phyloP scores from a whole-genome alignment of 176 grass and related monocot species.

The Elymus sibiricus region DNA sequence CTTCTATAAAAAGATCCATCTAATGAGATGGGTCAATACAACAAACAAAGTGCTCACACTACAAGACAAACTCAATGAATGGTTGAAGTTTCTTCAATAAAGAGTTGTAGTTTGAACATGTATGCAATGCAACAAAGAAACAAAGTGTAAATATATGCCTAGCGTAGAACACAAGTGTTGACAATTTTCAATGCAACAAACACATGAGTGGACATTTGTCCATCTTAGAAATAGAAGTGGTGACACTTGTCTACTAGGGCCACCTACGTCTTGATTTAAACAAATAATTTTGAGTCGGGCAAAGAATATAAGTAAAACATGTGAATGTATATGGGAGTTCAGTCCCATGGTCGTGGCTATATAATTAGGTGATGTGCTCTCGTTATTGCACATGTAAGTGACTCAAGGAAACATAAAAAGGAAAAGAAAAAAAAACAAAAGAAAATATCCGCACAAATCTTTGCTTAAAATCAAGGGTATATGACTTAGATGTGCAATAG shows the following conservation, averaged over 20 bases:
- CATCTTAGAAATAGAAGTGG: not conserved
- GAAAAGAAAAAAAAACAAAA: no score
- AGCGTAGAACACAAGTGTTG: not conserved
- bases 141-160: not conserved
- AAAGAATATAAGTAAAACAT: not conserved
- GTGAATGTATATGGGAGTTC: not conserved
- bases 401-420: no score
- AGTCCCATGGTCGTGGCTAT: no score
- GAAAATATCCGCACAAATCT: no score
- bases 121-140: not conserved
- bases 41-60: not conserved
- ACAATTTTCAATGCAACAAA: slow-evolving; percentile 8
- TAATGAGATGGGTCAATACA: not conserved
- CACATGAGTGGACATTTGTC: not conserved
- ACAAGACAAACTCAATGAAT: not conserved
- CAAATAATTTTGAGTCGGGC: not conserved
- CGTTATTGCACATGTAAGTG: no score
- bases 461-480: no score
- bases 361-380: no score
- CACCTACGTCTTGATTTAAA: not conserved
- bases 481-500: no score
- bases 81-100: not conserved
- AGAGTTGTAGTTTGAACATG: not conserved
- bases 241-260: not conserved
- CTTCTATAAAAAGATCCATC: not conserved